phyloP scores from a whole-genome alignment of 768 basidiomycete genomes.

The Psilocybe cubensis region DNA sequence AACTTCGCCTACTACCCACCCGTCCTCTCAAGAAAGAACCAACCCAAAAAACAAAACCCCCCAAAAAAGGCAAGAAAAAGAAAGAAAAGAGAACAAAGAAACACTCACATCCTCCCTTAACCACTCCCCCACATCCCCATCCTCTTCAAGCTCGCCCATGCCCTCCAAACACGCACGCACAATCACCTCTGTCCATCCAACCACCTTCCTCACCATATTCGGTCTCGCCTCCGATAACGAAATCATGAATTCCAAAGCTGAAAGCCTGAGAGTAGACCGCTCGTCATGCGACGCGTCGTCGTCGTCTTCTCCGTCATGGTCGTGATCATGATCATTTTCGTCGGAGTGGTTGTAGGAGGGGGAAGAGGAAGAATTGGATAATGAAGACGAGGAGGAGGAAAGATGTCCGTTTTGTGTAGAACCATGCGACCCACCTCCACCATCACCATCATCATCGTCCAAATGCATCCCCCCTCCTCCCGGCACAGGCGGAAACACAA shows the following conservation, averaged over 20 bases:
- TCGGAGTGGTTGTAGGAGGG: conserved; percentile 25
- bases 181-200: conserved; percentile 71
- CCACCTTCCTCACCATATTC: conserved; percentile 65
- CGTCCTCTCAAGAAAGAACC: background rate
- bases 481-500: conserved; percentile 41
- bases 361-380: too few species aligned
- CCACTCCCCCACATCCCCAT: conserved; percentile 56
- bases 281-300: conserved; percentile 57
- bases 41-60: background rate
- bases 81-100: conserved; percentile 2
- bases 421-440: too few species aligned
- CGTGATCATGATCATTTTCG: conserved; percentile 31
- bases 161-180: conserved; percentile 82
- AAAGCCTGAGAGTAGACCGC: conserved; percentile 67
- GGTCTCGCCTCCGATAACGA: conserved; percentile 77
- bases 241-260: conserved; percentile 84
- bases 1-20: too few species aligned
- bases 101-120: conserved; percentile 72
- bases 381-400: too few species aligned
- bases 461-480: conserved; percentile 24
- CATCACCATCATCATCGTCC: background rate
- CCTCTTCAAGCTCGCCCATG: conserved; percentile 78
- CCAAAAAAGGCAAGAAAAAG: background rate
- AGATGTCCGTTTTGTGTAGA: too few species aligned
- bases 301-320: conserved; percentile 42